These are phyloP conservation scores for Catharanthus roseus DNA, from an alignment of 257 asterid species.

Conservation along the genomic window DNA sequence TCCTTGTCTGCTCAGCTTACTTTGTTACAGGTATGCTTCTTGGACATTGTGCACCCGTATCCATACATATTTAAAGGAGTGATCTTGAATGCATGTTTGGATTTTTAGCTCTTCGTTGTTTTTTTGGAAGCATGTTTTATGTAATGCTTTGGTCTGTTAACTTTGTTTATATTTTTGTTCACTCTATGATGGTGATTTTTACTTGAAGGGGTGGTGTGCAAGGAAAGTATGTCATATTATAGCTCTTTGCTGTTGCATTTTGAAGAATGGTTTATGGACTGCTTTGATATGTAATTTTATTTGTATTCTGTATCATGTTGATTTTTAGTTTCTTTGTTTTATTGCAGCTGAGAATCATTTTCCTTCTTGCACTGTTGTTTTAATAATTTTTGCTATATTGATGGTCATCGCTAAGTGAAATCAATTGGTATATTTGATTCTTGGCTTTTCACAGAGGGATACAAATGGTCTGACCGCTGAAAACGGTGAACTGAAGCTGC, in stretches of 20 bases:
- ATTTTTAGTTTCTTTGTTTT: not conserved
- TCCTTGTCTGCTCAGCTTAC: conserved; percentile 89
- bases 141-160: not conserved
- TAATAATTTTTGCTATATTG: not conserved
- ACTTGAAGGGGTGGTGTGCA: not conserved
- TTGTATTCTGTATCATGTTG: not conserved
- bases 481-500: conserved; percentile 90
- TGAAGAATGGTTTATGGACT: not conserved
- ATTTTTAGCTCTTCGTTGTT: not conserved
- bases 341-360: not conserved
- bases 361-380: not conserved
- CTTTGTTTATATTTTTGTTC: not conserved
- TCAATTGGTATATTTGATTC: not conserved
- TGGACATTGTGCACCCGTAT: not conserved
- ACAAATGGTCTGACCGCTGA: conserved; percentile 81
- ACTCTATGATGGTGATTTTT: not conserved
- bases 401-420: not conserved
- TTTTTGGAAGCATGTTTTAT: not conserved
- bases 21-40: conserved; percentile 59
- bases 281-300: not conserved
- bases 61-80: not conserved
- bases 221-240: not conserved
- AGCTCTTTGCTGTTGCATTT: not conserved
- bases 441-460: conserved; percentile 59
- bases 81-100: not conserved